Evolutionary conservation across 768 basidiomycete genomes (phyloP).

Genomic region (Auricularia sp.): DNA sequence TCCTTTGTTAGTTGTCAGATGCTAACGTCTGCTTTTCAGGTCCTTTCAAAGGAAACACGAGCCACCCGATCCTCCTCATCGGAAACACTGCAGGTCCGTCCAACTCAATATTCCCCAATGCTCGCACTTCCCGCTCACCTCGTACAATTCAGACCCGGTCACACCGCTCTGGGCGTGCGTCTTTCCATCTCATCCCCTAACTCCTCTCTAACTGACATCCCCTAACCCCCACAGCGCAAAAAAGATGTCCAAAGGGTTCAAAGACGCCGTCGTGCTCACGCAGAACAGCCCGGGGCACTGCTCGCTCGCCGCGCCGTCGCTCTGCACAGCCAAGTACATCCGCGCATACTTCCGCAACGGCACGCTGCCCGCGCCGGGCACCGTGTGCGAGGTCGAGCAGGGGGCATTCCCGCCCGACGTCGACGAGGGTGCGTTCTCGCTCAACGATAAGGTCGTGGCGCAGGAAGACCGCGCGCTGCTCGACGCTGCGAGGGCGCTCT

Average conservation of each 20-base stretch:
- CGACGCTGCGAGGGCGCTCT: too few species aligned
- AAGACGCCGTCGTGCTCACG: conserved; percentile 5
- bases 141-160: neutral
- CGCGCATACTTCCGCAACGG: conserved; percentile 19
- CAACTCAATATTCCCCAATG: neutral
- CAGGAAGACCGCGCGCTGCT: neutral
- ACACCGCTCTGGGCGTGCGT: neutral
- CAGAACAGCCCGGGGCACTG: conserved; percentile 11
- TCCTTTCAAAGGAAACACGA: conserved; percentile 28
- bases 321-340: conserved; percentile 14
- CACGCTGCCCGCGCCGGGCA: conserved; percentile 13
- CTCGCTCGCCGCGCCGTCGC: conserved; percentile 11
- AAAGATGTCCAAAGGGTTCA: conserved; percentile 5
- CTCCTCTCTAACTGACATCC: neutral
- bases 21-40: conserved; percentile 14
- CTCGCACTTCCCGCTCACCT: neutral
- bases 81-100: conserved; percentile 27
- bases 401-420: conserved; percentile 6
- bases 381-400: conserved; percentile 15
- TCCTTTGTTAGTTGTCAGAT: neutral
- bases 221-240: conserved; percentile 1
- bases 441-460: neutral
- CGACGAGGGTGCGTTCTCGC: neutral
- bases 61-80: conserved; percentile 29
- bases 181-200: neutral